Evolutionary conservation across 2,329 filamentous ascomycete genomes (phyloP).

Genomic region (Aureobasidium subglaciale): DNA sequence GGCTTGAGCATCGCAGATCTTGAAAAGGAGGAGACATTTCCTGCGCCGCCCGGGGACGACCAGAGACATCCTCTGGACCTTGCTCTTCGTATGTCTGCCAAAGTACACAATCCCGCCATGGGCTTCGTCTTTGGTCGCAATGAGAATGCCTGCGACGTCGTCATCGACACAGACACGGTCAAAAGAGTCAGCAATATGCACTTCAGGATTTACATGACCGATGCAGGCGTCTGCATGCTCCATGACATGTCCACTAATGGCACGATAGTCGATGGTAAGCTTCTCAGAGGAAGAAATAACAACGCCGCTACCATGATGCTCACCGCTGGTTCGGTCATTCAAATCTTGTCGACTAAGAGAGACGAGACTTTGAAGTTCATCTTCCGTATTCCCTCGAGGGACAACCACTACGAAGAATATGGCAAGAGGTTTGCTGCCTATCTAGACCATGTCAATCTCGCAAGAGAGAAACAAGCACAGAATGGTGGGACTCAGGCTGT

Average conservation of each 20-base stretch:
- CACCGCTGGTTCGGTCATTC: constrained; percentile 64
- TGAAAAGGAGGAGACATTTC: constrained; percentile 40
- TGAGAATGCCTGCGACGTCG: constrained; percentile 59
- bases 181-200: constrained; percentile 88
- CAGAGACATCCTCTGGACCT: constrained; percentile 36
- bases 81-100: constrained; percentile 70
- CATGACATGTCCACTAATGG: constrained; percentile 96
- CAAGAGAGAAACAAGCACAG: constrained; percentile 1
- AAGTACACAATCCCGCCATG: constrained; percentile 57
- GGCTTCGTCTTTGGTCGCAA: constrained; percentile 90
- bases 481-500: background rate
- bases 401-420: constrained; percentile 62
- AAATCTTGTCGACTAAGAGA: constrained; percentile 50
- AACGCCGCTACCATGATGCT: constrained; percentile 55
- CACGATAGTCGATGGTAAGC: constrained; percentile 69
- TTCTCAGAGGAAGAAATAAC: constrained; percentile 51
- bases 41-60: constrained; percentile 45
- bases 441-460: constrained; percentile 38
- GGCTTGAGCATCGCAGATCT: constrained; percentile 23
- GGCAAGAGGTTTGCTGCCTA: constrained; percentile 62
- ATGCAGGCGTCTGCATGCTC: constrained; percentile 81
- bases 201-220: constrained; percentile 86
- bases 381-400: constrained; percentile 69
- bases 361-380: constrained; percentile 69
- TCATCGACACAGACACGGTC: constrained; percentile 58